A percentile compares a stretch with the other conserved stretches of the same genome.
These are phyloP conservation scores for Pulveroboletus sp. DNA, from an alignment of 768 basidiomycete species.

Conservation along the genomic window DNA sequence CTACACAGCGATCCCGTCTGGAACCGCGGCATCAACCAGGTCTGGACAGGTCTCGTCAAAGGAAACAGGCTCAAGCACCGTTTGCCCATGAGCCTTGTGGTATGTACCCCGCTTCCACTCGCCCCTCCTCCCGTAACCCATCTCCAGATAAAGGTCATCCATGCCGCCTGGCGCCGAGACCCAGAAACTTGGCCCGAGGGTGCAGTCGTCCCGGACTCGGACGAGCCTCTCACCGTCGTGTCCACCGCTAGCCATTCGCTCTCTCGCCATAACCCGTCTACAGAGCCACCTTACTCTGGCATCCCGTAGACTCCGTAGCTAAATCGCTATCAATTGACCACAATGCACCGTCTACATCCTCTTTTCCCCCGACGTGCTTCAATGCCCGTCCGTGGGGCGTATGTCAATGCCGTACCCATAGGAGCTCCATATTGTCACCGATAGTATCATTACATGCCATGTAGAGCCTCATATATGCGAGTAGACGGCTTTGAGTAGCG, in stretches of 20 bases:
- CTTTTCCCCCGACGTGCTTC: background rate
- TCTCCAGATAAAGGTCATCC: constrained; percentile 63
- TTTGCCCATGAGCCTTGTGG: constrained; percentile 61
- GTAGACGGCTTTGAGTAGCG: constrained; percentile 14
- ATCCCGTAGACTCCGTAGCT: background rate
- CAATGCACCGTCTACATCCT: background rate
- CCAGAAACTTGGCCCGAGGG: constrained; percentile 67
- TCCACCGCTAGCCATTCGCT: background rate
- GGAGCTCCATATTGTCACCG: background rate
- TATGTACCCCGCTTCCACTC: constrained; percentile 33
- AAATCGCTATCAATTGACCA: background rate
- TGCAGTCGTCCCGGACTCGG: constrained; percentile 55
- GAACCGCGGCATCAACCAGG: constrained; percentile 51
- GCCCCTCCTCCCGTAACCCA: constrained; percentile 1
- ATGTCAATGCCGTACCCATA: background rate
- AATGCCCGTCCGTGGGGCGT: constrained; percentile 5
- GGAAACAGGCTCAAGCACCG: constrained; percentile 56
- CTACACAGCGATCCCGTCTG: constrained; percentile 51
- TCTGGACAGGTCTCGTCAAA: constrained; percentile 58
- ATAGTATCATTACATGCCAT: constrained; percentile 10
- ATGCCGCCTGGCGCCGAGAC: constrained; percentile 72
- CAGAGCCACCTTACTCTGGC: constrained; percentile 2
- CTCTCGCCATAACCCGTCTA: background rate
- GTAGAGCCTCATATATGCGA: constrained; percentile 22
- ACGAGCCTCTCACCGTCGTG: constrained; percentile 37